A percentile compares a stretch with the other conserved stretches of the same genome.
Conservation (phyloP, 768 basidiomycete genomes). For the Boletus rex-veris region DNA sequence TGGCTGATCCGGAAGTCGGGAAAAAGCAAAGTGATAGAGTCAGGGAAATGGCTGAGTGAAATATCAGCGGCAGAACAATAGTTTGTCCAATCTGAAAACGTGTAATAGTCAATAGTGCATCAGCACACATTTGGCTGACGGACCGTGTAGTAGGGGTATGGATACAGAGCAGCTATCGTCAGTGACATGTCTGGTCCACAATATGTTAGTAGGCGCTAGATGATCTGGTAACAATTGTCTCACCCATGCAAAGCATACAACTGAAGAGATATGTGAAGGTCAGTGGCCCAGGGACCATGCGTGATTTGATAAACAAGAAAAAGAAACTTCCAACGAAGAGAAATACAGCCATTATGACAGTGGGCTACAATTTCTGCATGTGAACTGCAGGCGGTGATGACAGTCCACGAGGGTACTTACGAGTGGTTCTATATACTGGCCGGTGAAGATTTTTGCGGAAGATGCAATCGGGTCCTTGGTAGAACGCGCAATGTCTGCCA, state of each 20-base stretch:
- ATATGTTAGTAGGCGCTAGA: too few species aligned
- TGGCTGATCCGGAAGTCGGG: too few species aligned
- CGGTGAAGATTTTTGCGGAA: conserved; percentile 40
- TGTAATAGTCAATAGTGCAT: too few species aligned
- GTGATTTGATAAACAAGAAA: conserved; percentile 54
- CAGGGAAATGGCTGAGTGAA: too few species aligned
- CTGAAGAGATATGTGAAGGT: conserved; percentile 52
- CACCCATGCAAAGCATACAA: conserved; percentile 38
- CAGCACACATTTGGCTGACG: too few species aligned
- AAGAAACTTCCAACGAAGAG: conserved; percentile 38
- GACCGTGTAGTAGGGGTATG: too few species aligned
- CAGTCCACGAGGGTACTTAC: conserved; percentile 22
- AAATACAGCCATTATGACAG: conserved; percentile 41
- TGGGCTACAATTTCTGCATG: conserved; percentile 38
- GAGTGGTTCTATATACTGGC: conserved; percentile 53
- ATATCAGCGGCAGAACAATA: too few species aligned
- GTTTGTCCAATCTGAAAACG: too few species aligned
- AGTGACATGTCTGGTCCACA: too few species aligned
- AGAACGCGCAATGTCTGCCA: conserved; percentile 55
- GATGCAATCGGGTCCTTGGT: conserved; percentile 39
- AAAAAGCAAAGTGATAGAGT: too few species aligned
- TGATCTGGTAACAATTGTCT: neutral
- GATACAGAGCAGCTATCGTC: too few species aligned
- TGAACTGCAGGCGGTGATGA: neutral
- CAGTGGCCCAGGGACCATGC: conserved; percentile 62